phyloP scores from a whole-genome alignment of 306 rosid species.

The Quercus variabilis region DNA sequence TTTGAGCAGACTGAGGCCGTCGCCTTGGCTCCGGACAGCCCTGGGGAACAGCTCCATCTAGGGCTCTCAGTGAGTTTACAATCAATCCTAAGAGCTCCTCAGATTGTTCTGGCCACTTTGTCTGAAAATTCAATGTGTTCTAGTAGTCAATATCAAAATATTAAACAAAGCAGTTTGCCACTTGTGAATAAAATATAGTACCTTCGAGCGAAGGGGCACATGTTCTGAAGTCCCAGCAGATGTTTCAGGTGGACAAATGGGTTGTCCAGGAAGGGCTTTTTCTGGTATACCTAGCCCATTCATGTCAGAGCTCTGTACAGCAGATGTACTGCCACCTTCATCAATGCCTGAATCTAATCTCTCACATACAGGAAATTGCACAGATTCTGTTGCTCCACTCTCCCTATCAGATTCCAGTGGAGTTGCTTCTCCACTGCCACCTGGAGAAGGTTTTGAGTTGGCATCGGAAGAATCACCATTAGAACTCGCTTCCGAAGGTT shows the following conservation, averaged over 20 bases:
- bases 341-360: slow-evolving; percentile 66
- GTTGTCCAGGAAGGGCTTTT: slow-evolving; percentile 66
- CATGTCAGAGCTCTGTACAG: slow-evolving; percentile 87
- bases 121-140: slow-evolving; percentile 44
- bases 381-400: slow-evolving; percentile 59
- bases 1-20: slow-evolving; percentile 93
- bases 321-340: slow-evolving; percentile 64
- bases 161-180: slow-evolving; percentile 22
- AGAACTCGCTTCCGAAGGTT: slow-evolving; percentile 80
- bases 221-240: slow-evolving; percentile 66
- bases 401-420: slow-evolving; percentile 59
- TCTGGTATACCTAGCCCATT: slow-evolving; percentile 39
- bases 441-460: slow-evolving; percentile 61
- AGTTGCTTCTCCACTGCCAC: slow-evolving; percentile 51
- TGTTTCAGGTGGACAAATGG: slow-evolving; percentile 80
- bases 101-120: slow-evolving; percentile 98
- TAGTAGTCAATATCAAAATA: slow-evolving; percentile 22
- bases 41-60: slow-evolving; percentile 94
- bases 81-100: slow-evolving; percentile 98
- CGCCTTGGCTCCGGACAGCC: slow-evolving; percentile 98
- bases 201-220: slow-evolving; percentile 72
- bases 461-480: slow-evolving; percentile 52
- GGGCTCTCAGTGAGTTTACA: slow-evolving; percentile 89
- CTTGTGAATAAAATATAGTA: slow-evolving; percentile 28
- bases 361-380: slow-evolving; percentile 52